Percentiles rank a stretch among this genome's conserved stretches.
These are phyloP conservation scores for Urostyla sp. DNA, from an alignment of 73 alveolate species.

Conservation along the genomic window DNA sequence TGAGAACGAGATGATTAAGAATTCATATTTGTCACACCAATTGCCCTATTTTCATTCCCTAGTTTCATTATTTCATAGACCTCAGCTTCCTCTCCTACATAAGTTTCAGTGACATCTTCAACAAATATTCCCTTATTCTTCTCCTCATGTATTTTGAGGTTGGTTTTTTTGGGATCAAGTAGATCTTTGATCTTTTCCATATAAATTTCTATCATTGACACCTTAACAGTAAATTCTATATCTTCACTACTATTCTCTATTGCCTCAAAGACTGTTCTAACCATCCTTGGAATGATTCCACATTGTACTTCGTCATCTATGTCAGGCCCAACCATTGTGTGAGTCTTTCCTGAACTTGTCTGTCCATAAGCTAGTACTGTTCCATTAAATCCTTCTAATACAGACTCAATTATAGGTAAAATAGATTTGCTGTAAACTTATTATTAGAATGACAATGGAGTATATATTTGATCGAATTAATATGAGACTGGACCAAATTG, in stretches of 20 bases:
- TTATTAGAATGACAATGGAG: constrained; percentile 71
- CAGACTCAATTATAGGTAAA: constrained; percentile 87
- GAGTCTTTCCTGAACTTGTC: constrained; percentile 92
- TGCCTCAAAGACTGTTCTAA: constrained; percentile 82
- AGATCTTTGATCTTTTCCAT: constrained; percentile 93
- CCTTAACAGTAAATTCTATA: constrained; percentile 88
- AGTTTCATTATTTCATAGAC: constrained; percentile 78
- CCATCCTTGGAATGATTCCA: constrained; percentile 94
- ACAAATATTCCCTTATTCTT: constrained; percentile 89
- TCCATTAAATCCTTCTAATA: constrained; percentile 89
- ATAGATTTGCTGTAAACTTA: constrained; percentile 82
- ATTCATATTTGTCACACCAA: constrained; percentile 88
- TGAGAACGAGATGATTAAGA: constrained; percentile 93
- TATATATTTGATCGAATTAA: constrained; percentile 85
- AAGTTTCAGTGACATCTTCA: constrained; percentile 82
- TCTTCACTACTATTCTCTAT: constrained; percentile 82
- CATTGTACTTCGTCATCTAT: constrained; percentile 71
- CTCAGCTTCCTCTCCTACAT: constrained; percentile 80
- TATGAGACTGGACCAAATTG: constrained; percentile 57
- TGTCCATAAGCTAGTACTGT: constrained; percentile 92
- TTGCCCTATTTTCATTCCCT: constrained; percentile 89
- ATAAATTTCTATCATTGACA: constrained; percentile 89
- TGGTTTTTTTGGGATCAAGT: constrained; percentile 76
- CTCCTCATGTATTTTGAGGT: constrained; percentile 89
- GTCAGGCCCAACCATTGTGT: constrained; percentile 93